Percentiles rank a stretch among this genome's conserved stretches.
These are phyloP conservation scores for Phyllosticta citriasiana DNA, from an alignment of 2,329 filamentous ascomycete species.

Conservation along the genomic window DNA sequence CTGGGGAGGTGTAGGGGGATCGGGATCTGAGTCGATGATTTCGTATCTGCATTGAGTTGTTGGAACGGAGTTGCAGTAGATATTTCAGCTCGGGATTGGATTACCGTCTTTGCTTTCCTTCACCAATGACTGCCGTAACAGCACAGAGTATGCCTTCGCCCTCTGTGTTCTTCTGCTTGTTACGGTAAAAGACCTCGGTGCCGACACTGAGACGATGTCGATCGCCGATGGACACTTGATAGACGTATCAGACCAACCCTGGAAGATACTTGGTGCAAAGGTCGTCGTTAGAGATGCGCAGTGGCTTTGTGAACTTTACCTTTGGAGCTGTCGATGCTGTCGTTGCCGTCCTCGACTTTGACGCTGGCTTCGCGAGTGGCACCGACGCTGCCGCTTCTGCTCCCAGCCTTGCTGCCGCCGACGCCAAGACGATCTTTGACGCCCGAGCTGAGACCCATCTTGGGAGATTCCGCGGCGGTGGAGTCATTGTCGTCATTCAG, in stretches of 20 bases:
- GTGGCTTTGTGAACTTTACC: slow-evolving; percentile 21
- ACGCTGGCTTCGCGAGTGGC: slow-evolving; percentile 39
- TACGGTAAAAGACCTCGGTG: slow-evolving; percentile 42
- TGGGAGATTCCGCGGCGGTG: slow-evolving; percentile 27
- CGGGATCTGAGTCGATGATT: slow-evolving; percentile 40
- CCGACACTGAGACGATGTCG: slow-evolving; percentile 26
- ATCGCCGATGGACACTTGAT: slow-evolving; percentile 9
- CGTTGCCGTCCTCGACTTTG: slow-evolving; percentile 39
- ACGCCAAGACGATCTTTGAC: slow-evolving; percentile 19
- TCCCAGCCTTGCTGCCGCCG: slow-evolving; percentile 26
- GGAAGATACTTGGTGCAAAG: slow-evolving; percentile 10
- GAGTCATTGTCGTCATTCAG: slow-evolving; percentile 28
- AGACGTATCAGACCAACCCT: slow-evolving; percentile 11
- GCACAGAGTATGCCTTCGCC: slow-evolving; percentile 43
- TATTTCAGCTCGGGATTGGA: not conserved
- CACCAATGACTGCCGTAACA: slow-evolving; percentile 42
- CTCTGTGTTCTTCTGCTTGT: slow-evolving; percentile 32
- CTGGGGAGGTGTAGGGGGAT: slow-evolving; percentile 26
- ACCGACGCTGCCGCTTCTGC: slow-evolving; percentile 34
- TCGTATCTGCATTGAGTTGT: slow-evolving; percentile 28
- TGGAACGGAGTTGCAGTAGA: too few relatives aligned
- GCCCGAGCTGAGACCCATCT: slow-evolving; percentile 3
- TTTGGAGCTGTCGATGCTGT: slow-evolving; percentile 33
- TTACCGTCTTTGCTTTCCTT: slow-evolving; percentile 40
- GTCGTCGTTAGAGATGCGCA: slow-evolving; percentile 2